Base-by-base conservation (phyloP, 2,329 filamentous ascomycete genomes). In the Didymella exigua region DNA sequence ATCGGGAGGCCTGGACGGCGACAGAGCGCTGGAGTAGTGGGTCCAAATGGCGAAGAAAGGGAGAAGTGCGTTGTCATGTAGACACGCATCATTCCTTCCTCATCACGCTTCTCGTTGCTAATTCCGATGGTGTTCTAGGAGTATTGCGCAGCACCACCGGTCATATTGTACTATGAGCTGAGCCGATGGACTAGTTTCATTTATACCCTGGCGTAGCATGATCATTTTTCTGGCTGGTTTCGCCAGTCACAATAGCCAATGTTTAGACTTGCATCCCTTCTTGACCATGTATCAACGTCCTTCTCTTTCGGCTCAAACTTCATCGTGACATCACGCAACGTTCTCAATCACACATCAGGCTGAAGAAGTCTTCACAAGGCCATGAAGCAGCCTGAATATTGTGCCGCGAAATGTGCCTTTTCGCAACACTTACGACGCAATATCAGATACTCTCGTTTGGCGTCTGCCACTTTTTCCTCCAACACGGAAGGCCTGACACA, bases 51-150 rank as follows among this genome's bases (percentile, higher is more conserved):
- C 6, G 68, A 70, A 36, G 67, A 71, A 14, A 47, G 67, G 23
- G 70, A 73, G 5, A 71, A 70, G 62, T 73, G 70, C 54, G 58
- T 73, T 52, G 64, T 73, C 29, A 73, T 73, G 70, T 73, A 72
- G 56, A 59, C 37, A 26, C 38, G 47, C 50, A 49, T 29, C 21
- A 9, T 30, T 24, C 23, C 31, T 36, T 13, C 23, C 13, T 24
- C n/a, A 2, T 50, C 19, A 21, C 13, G 14, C 11, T 33, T 18
- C 4, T 13, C 16, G 2, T 8, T 34, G 31, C 43, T 54, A 21
- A 44, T 11, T 13, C 7, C 7, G 38, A 26, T 23, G 13, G 36
- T 36, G 33, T 38, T 36, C 14, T 29, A 44, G 45, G 38, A 33
- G 51, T 27, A 40, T 29, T 30, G 26, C 18, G 26, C 31, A 36